Conservation (phyloP, 75 land plant species). For the Cryptomeria japonica region DNA sequence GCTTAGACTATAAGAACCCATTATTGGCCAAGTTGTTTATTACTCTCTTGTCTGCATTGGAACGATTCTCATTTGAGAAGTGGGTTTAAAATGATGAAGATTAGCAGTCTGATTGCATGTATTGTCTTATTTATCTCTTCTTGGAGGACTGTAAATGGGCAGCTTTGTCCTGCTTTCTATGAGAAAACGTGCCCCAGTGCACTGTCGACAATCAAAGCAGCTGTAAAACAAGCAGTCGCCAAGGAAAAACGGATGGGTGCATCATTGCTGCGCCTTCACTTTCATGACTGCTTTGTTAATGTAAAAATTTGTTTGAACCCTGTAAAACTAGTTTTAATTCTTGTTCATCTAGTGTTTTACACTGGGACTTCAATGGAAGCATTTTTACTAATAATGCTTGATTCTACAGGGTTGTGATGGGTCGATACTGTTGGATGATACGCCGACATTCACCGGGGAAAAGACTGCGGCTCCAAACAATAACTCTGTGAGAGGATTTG, state of each 20-base stretch:
- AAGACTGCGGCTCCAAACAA: conserved; percentile 13
- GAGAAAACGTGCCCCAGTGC: conserved; percentile 32
- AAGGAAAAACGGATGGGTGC: conserved; percentile 36
- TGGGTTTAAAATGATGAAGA: background rate
- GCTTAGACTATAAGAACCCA: too few relatives aligned
- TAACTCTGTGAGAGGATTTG: conserved; percentile 20
- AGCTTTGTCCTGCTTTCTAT: conserved; percentile 36
- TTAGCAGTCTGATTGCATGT: background rate
- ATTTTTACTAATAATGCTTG: background rate
- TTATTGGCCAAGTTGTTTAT: too few relatives aligned
- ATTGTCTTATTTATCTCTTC: background rate
- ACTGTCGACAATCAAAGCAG: conserved; percentile 18
- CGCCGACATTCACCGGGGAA: conserved; percentile 6
- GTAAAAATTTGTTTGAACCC: background rate
- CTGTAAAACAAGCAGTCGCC: conserved; percentile 22
- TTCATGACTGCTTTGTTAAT: conserved; percentile 37
- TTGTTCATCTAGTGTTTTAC: background rate
- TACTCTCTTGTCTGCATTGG: too few relatives aligned
- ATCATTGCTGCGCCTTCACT: conserved; percentile 26
- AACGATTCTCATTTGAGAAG: too few relatives aligned
- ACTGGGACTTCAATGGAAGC: background rate
- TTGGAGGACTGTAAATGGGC: background rate
- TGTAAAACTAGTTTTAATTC: too few relatives aligned
- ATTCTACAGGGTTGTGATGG: conserved; percentile 19
- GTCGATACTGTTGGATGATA: conserved; percentile 19